phyloP scores from a whole-genome alignment of 257 asterid genomes.

The Agastache rugosa region DNA sequence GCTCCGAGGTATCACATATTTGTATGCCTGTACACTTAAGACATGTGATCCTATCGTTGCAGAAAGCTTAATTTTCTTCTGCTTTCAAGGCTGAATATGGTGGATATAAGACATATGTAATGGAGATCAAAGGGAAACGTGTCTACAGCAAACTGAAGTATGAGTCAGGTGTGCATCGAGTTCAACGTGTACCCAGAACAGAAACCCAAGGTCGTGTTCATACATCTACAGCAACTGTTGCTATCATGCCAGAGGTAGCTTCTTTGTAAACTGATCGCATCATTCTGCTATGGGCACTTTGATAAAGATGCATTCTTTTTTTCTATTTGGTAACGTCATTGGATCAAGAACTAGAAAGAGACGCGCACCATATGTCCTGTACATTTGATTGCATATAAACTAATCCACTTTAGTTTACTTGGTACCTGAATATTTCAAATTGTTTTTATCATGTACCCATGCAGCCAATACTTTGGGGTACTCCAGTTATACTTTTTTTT shows the following conservation, averaged over 20 bases:
- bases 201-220: conserved; percentile 99
- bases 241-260: conserved; percentile 97
- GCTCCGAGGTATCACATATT: conserved; percentile 75
- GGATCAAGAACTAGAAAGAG: background rate
- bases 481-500: background rate
- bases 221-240: conserved; percentile 98
- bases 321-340: conserved; percentile 5
- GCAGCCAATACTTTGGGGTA: background rate
- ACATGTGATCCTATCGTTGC: conserved; percentile 17
- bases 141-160: conserved; percentile 97
- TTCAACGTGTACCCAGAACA: conserved; percentile 98
- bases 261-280: background rate
- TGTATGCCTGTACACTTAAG: conserved; percentile 24
- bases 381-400: background rate
- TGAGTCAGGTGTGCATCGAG: conserved; percentile 99
- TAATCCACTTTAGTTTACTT: conserved; percentile 1
- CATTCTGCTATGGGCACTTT: conserved; percentile 26
- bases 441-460: background rate
- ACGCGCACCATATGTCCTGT: background rate
- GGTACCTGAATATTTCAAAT: conserved; percentile 7
- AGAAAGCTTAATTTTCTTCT: conserved; percentile 40
- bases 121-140: conserved; percentile 93
- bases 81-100: conserved; percentile 75
- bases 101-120: conserved; percentile 87
- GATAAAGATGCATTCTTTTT: conserved; percentile 14